A percentile compares a stretch with the other conserved stretches of the same genome.
phyloP scores from a whole-genome alignment of 1,284 basidiomycete genomes.

The Chiua sp. region DNA sequence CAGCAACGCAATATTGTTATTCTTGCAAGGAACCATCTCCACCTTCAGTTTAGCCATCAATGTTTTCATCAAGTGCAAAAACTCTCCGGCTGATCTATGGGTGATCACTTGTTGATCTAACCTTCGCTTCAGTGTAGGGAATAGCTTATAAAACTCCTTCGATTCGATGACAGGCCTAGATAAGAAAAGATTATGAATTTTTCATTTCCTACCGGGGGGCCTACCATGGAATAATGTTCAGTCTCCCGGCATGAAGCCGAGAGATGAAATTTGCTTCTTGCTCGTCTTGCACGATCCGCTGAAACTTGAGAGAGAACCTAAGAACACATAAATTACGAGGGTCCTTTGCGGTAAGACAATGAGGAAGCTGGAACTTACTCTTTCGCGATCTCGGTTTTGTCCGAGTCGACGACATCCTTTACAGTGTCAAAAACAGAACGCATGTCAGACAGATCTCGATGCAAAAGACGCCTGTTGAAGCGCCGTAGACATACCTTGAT shows the following conservation, averaged over 20 bases:
- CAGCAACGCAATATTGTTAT: neutral
- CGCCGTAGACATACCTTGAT: conserved; percentile 51
- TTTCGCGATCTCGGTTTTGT: conserved; percentile 58
- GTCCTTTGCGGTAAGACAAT: neutral
- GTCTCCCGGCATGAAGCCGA: conserved; percentile 54
- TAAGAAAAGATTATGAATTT: neutral
- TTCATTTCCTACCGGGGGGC: neutral
- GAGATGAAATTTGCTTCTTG: conserved; percentile 67
- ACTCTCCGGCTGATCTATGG: conserved; percentile 53
- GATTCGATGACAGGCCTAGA: conserved; percentile 66
- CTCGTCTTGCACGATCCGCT: conserved; percentile 61
- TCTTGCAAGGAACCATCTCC: neutral
- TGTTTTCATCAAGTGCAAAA: conserved; percentile 64
- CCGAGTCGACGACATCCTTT: conserved; percentile 64
- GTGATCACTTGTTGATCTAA: conserved; percentile 55
- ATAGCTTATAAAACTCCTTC: conserved; percentile 59
- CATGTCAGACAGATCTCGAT: neutral
- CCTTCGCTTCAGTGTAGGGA: conserved; percentile 49
- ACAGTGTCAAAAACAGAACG: neutral
- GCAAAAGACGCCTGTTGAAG: neutral
- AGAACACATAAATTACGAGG: neutral
- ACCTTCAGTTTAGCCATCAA: conserved; percentile 73
- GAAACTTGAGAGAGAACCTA: conserved; percentile 60
- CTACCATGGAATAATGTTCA: conserved; percentile 62
- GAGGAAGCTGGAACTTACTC: conserved; percentile 46